phyloP scores from a whole-genome alignment of 805 yeast species.

The Debaryomyces prosopidis region DNA sequence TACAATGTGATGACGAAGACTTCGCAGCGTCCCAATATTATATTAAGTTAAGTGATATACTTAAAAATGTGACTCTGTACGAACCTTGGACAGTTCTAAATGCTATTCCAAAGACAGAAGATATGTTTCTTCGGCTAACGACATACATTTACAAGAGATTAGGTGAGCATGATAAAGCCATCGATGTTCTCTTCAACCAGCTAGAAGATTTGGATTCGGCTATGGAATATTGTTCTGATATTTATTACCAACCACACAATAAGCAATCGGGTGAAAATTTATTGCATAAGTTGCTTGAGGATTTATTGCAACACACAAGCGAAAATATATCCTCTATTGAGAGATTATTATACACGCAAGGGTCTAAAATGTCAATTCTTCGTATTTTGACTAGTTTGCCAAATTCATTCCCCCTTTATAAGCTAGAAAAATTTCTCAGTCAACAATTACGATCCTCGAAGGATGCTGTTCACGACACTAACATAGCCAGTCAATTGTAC shows the following conservation, averaged over 20 bases:
- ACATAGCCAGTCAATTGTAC: constrained; percentile 48
- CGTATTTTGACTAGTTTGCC: constrained; percentile 56
- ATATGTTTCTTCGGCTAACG: constrained; percentile 43
- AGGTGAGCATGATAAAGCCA: constrained; percentile 61
- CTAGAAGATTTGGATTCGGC: constrained; percentile 60
- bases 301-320: constrained; percentile 41
- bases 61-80: constrained; percentile 30
- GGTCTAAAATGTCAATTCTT: constrained; percentile 47
- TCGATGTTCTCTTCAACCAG: constrained; percentile 60
- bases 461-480: constrained; percentile 36
- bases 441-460: constrained; percentile 44
- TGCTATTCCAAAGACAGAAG: constrained; percentile 32
- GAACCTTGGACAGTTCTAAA: constrained; percentile 38
- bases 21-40: constrained; percentile 17
- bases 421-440: constrained; percentile 45
- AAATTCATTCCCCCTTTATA: constrained; percentile 42
- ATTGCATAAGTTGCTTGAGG: constrained; percentile 53
- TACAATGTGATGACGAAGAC: constrained; percentile 4
- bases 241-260: constrained; percentile 38
- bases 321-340: constrained; percentile 38
- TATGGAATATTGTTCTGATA: constrained; percentile 55
- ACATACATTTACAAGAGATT: constrained; percentile 59
- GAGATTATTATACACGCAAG: constrained; percentile 43
- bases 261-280: constrained; percentile 41
- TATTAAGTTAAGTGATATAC: constrained; percentile 31